Percentiles rank a stretch among this genome's conserved stretches.
Evolutionary conservation across 1,284 basidiomycete species (phyloP).

Genomic region (Fomitopsis schrenkii): DNA sequence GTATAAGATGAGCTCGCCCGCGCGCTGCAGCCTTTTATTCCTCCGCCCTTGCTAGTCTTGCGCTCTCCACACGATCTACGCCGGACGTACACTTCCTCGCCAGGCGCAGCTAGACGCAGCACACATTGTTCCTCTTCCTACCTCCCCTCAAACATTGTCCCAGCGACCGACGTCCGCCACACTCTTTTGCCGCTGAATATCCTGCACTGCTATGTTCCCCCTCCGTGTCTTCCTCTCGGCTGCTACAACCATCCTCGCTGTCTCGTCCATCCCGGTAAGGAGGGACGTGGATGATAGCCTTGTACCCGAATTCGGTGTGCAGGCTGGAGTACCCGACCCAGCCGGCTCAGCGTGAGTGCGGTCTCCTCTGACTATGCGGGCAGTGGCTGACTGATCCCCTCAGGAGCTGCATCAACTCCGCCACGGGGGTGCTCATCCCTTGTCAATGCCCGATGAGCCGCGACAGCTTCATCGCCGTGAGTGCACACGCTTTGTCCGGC

Average conservation of each 20-base stretch:
- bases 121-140: conserved; percentile 4
- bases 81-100: conserved; percentile 15
- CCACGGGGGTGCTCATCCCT: conserved; percentile 52
- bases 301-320: conserved; percentile 3
- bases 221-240: conserved; percentile 26
- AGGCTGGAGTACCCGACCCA: neutral
- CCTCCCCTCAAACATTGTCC: neutral
- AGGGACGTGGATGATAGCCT: conserved; percentile 40
- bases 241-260: conserved; percentile 30
- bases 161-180: conserved; percentile 4
- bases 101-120: conserved; percentile 13
- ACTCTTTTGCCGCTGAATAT: conserved; percentile 1
- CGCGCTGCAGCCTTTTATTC: neutral
- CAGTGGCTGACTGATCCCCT: conserved; percentile 1
- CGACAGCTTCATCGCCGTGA: conserved; percentile 42
- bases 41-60: conserved; percentile 13
- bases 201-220: conserved; percentile 21
- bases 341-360: conserved; percentile 15
- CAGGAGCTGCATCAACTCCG: conserved; percentile 39
- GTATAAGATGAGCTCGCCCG: no score
- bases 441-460: conserved; percentile 58
- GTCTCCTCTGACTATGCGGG: neutral
- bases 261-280: conserved; percentile 38
- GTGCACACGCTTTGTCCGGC: conserved; percentile 7
- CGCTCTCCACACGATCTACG: conserved; percentile 14